These are phyloP conservation scores for Echria macrotheca DNA, from an alignment of 495 filamentous ascomycete species.

Conservation along the genomic window DNA sequence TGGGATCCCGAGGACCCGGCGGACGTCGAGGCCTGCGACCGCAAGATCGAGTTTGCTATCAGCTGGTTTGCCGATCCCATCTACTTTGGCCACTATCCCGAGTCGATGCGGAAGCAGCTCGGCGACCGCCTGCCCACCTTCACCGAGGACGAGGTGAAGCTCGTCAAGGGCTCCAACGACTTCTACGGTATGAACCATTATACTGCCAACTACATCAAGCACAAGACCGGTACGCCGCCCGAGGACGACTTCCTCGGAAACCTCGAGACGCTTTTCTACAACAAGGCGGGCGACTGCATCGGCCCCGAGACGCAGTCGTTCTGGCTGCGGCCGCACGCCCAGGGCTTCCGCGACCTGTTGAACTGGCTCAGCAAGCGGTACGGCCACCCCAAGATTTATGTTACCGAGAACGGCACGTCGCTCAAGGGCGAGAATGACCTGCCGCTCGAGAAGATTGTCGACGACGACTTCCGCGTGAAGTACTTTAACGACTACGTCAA, in stretches of 20 bases:
- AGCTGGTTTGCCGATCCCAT: constrained; percentile 70
- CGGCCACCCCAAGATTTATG: constrained; percentile 66
- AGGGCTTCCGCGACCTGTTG: constrained; percentile 70
- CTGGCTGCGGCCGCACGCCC: constrained; percentile 66
- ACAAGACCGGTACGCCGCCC: constrained; percentile 52
- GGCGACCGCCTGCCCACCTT: constrained; percentile 63
- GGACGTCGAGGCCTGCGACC: constrained; percentile 56
- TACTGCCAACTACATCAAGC: constrained; percentile 75
- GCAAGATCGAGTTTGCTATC: constrained; percentile 62
- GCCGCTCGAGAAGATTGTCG: constrained; percentile 58
- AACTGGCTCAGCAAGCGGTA: constrained; percentile 77
- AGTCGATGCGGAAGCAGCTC: constrained; percentile 68
- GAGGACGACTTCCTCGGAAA: constrained; percentile 67
- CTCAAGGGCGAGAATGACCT: constrained; percentile 75
- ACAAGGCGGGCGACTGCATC: constrained; percentile 63
- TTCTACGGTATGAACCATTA: constrained; percentile 87
- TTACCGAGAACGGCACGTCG: constrained; percentile 77
- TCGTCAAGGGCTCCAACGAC: constrained; percentile 71
- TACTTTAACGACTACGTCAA: constrained; percentile 70
- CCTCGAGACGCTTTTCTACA: constrained; percentile 59
- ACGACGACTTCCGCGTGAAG: constrained; percentile 69
- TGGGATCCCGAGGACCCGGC: constrained; percentile 51
- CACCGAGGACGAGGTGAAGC: constrained; percentile 57
- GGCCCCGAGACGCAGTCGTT: constrained; percentile 70
- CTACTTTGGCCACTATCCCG: constrained; percentile 70